Conservation (phyloP, 73 alveolate genomes). For the Paramecium caudatum region DNA sequence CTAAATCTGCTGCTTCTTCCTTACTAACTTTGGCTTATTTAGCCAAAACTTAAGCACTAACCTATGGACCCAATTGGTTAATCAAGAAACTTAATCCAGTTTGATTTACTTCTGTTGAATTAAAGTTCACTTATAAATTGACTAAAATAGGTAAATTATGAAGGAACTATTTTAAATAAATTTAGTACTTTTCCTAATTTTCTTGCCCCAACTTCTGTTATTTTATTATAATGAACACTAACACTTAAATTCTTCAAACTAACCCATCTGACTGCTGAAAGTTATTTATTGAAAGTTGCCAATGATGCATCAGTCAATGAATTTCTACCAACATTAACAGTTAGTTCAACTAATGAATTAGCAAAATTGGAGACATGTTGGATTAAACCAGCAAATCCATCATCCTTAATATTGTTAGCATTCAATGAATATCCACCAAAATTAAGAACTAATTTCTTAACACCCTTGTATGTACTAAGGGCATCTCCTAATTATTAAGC, state of each 20-base stretch:
- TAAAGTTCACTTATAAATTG: slow-evolving; percentile 7
- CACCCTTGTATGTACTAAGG: background rate
- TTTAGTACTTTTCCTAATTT: slow-evolving; percentile 53
- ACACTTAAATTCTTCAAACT: background rate
- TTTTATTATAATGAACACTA: slow-evolving; percentile 1
- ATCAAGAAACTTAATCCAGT: slow-evolving; percentile 14
- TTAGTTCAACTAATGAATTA: background rate
- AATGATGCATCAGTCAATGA: background rate
- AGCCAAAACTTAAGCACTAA: slow-evolving; percentile 6
- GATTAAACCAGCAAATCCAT: slow-evolving; percentile 26
- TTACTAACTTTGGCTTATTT: background rate
- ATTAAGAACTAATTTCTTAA: background rate
- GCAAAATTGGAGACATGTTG: slow-evolving; percentile 21
- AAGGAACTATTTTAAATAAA: background rate
- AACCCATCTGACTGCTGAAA: slow-evolving; percentile 16
- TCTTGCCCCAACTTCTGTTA: slow-evolving; percentile 34
- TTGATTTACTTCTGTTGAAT: background rate
- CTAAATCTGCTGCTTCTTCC: slow-evolving; percentile 24
- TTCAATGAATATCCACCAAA: slow-evolving; percentile 44
- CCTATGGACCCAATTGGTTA: slow-evolving; percentile 40
- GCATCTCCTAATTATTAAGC: slow-evolving; percentile 27
- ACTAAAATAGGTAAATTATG: slow-evolving; percentile 27
- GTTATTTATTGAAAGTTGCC: background rate
- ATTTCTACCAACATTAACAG: slow-evolving; percentile 49
- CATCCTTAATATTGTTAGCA: slow-evolving; percentile 29